Conservation (phyloP, 2,329 filamentous ascomycete genomes). For the Penicillium rolfsii region DNA sequence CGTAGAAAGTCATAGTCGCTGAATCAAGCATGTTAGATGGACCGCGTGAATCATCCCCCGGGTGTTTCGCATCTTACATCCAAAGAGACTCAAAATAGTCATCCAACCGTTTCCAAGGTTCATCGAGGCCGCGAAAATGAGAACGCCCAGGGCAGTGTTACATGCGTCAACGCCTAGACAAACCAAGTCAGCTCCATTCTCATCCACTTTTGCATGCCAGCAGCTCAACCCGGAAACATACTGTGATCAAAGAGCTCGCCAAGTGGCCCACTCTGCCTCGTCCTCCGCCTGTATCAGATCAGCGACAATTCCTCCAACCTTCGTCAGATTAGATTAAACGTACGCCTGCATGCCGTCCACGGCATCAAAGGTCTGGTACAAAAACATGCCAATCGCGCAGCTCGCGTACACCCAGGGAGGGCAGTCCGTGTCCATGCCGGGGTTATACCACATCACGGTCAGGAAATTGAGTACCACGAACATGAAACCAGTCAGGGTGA, state of each 20-base stretch:
- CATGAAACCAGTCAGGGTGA: conserved; percentile 85
- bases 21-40: conserved; percentile 15
- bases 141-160: conserved; percentile 90
- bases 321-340: conserved; percentile 41
- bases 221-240: conserved; percentile 33
- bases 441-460: conserved; percentile 93
- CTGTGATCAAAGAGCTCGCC: conserved; percentile 98
- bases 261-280: conserved; percentile 86
- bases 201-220: neutral
- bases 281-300: conserved; percentile 67
- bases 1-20: conserved; percentile 94
- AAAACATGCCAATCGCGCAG: conserved; percentile 85
- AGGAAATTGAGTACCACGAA: conserved; percentile 89
- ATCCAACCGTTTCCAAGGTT: conserved; percentile 93
- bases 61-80: conserved; percentile 59
- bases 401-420: conserved; percentile 92
- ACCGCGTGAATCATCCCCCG: neutral
- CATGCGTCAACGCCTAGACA: conserved; percentile 77
- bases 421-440: conserved; percentile 90
- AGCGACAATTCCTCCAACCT: conserved; percentile 13
- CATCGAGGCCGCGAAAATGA: conserved; percentile 89
- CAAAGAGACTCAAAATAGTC: conserved; percentile 81
- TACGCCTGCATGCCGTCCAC: conserved; percentile 93
- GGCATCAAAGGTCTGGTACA: conserved; percentile 98
- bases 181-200: conserved; percentile 3